Base-by-base conservation (phyloP, 2,329 filamentous ascomycete species). In the Phialophora expanda region DNA sequence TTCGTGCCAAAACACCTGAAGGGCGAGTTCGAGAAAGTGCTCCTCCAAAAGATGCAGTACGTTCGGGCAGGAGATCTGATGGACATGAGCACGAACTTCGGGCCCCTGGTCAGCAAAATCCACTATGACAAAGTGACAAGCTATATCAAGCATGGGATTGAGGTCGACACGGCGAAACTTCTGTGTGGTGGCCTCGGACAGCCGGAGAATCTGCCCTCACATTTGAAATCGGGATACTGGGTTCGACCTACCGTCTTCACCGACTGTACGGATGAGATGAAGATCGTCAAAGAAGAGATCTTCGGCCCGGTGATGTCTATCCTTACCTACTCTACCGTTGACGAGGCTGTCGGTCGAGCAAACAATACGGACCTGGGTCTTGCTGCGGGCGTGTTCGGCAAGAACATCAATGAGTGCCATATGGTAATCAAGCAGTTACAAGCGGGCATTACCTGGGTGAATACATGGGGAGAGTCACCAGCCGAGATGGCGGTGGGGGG, bases 401-500 rank as follows among this genome's bases (percentile, higher is more conserved):
- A 85, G 65, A 87, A 96, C 70, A 78, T 96, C 60, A 89, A 91
- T 72, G 75, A 84, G 56, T 92, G 90, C 62, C 91, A 96, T 74
- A 82, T 85, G 51, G 85, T 94, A 0, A 83, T 94, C 50, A 84
- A 85, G 26, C 84, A 86, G 73, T 80, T 96, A 4, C 85, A 96
- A 75, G 92, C 92, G 0, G 92, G 92, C 38, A 96, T 96, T 74
- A 96, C 91, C 0, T 96, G 92, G 92, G 84, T 96, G 60, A 96
- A 96, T 77, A 93, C 91, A 0, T 96, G 93, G 93, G 92, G 93
- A n/a, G 92, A 96, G 80, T 89, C 86, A 56, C 92, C 92, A 0
- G 91, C 93, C 0, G 92, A 96, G 82, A 96, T 96, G 93, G 90
- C 90, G 2, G 92, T 96, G 0, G 92, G 92, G 9, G 92, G 92